These are phyloP conservation scores for Tillandsia leiboldiana DNA, from an alignment of 176 grass and related monocot species.

Conservation along the genomic window DNA sequence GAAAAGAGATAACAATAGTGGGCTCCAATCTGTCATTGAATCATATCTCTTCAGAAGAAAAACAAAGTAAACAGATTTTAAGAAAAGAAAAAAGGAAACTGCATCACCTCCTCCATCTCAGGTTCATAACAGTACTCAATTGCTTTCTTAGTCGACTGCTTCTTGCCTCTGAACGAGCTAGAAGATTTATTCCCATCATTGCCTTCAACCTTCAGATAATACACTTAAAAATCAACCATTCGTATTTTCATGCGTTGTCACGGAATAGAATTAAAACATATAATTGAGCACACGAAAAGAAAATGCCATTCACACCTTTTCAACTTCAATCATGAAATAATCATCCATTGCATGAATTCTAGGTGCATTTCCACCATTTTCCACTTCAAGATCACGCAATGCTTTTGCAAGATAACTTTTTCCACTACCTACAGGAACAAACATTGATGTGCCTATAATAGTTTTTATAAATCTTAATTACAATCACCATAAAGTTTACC, in stretches of 20 bases:
- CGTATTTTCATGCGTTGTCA: slow-evolving; percentile 11
- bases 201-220: slow-evolving; percentile 49
- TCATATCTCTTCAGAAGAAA: not conserved
- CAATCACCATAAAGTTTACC: not conserved
- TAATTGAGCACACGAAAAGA: not conserved
- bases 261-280: not conserved
- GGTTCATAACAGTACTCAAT: slow-evolving; percentile 97
- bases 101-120: slow-evolving; percentile 95
- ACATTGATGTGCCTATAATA: not conserved
- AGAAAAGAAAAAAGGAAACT: slow-evolving; percentile 16
- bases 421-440: slow-evolving; percentile 67
- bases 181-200: slow-evolving; percentile 63
- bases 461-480: not conserved
- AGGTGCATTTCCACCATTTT: slow-evolving; percentile 79
- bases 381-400: slow-evolving; percentile 86
- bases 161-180: slow-evolving; percentile 52
- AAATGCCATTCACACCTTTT: slow-evolving; percentile 48
- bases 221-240: slow-evolving; percentile 1
- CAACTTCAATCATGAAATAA: slow-evolving; percentile 99
- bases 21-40: slow-evolving; percentile 9
- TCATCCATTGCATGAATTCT: slow-evolving; percentile 99
- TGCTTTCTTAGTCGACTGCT: slow-evolving; percentile 84
- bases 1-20: slow-evolving; percentile 6
- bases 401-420: slow-evolving; percentile 91
- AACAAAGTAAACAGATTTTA: not conserved